Evolutionary conservation across 2,329 filamentous ascomycete genomes (phyloP).

Genomic region (Ophiostoma populinum): DNA sequence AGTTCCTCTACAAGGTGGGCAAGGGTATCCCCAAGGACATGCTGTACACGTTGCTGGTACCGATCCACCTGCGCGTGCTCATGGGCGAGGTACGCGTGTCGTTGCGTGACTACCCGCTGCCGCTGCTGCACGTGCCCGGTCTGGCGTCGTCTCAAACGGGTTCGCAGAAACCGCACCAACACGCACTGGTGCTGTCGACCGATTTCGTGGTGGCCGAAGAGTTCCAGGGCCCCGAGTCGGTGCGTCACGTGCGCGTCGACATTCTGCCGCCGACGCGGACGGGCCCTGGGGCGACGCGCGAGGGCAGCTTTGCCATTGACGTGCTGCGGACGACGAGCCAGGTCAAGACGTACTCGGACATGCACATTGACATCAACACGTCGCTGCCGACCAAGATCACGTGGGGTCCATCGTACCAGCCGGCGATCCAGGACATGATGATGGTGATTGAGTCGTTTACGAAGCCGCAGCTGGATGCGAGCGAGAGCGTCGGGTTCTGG

Average conservation of each 20-base stretch:
- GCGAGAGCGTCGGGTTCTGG: conserved; percentile 93
- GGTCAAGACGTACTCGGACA: conserved; percentile 92
- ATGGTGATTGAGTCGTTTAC: conserved; percentile 97
- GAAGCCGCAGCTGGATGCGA: conserved; percentile 84
- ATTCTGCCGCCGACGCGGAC: conserved; percentile 56
- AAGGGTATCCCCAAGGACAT: conserved; percentile 92
- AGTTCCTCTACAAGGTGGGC: conserved; percentile 76
- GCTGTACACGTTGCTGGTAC: conserved; percentile 75
- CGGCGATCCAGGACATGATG: conserved; percentile 99
- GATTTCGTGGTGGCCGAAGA: conserved; percentile 96
- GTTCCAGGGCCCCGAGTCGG: conserved; percentile 64
- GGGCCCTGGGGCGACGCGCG: conserved; percentile 35
- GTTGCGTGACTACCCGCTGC: conserved; percentile 83
- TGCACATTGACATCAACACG: conserved; percentile 83
- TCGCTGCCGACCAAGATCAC: conserved; percentile 82
- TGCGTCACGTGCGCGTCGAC: conserved; percentile 62
- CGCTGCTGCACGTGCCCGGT: conserved; percentile 74
- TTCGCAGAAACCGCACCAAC: conserved; percentile 40
- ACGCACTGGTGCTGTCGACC: conserved; percentile 68
- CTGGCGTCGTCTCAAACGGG: conserved; percentile 60
- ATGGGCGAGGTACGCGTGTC: conserved; percentile 82
- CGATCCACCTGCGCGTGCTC: conserved; percentile 74
- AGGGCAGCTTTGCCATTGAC: conserved; percentile 62
- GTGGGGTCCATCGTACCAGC: conserved; percentile 95
- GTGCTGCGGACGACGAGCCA: conserved; percentile 83